phyloP scores from a whole-genome alignment of 2,329 filamentous ascomycete species.

The Cladosporium sp. region DNA sequence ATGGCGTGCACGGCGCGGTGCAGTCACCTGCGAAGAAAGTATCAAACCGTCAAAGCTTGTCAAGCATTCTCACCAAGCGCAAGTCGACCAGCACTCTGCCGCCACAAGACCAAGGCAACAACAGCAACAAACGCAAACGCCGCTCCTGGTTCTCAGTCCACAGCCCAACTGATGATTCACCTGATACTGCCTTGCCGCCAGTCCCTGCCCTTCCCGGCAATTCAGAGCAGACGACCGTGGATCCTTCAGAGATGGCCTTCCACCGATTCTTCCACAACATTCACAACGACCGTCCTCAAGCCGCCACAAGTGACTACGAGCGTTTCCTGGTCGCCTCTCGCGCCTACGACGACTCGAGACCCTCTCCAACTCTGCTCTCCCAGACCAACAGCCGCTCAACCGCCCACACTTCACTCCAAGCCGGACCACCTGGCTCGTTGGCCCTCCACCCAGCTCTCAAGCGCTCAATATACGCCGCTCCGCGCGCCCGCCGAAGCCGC shows the following conservation, averaged over 20 bases:
- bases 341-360: slow-evolving; percentile 8
- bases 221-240: not conserved
- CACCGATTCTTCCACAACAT: slow-evolving; percentile 7
- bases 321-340: slow-evolving; percentile 9
- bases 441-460: not conserved
- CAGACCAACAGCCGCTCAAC: not conserved
- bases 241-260: slow-evolving; percentile 5
- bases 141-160: slow-evolving; percentile 12
- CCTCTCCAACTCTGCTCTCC: not conserved
- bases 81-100: not conserved
- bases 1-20: not conserved
- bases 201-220: slow-evolving; percentile 1
- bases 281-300: slow-evolving; percentile 1
- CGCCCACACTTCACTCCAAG: not conserved
- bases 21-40: not conserved
- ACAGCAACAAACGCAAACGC: slow-evolving; percentile 10
- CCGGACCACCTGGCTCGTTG: not conserved
- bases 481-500: not conserved
- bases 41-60: slow-evolving; percentile 6
- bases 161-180: not conserved
- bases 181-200: not conserved
- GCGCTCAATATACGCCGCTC: not conserved
- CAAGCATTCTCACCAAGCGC: slow-evolving; percentile 3
- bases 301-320: slow-evolving; percentile 1
- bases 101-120: not conserved